These are phyloP conservation scores for Clavariopsis aquatica DNA, from an alignment of 495 filamentous ascomycete species.

Conservation along the genomic window DNA sequence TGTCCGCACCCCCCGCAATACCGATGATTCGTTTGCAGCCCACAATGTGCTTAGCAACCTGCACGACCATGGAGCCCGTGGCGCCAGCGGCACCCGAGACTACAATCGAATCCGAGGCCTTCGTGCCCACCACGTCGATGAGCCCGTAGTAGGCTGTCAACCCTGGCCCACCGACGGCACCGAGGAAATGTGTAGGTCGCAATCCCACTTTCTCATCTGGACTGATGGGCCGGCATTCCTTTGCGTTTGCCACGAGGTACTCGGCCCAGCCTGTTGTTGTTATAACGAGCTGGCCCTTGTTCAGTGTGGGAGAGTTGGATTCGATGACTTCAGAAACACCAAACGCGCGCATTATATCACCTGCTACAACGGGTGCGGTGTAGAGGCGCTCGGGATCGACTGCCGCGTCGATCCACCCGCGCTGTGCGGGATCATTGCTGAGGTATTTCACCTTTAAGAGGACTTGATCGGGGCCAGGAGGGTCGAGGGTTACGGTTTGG, in stretches of 20 bases:
- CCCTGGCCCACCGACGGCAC: conserved; percentile 53
- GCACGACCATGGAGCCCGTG: conserved; percentile 51
- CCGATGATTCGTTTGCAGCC: conserved; percentile 59
- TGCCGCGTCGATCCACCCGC: conserved; percentile 69
- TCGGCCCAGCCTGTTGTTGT: conserved; percentile 54
- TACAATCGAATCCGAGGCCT: conserved; percentile 49
- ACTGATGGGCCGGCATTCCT: conserved; percentile 40
- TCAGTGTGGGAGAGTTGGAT: conserved; percentile 45
- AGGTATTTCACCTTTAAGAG: conserved; percentile 65
- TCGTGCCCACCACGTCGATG: conserved; percentile 46
- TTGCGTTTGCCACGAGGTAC: conserved; percentile 50
- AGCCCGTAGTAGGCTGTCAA: conserved; percentile 58
- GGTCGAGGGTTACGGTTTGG: conserved; percentile 49
- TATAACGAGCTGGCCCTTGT: conserved; percentile 49
- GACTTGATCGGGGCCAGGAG: conserved; percentile 60
- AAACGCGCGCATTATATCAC: conserved; percentile 66
- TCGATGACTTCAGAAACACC: conserved; percentile 57
- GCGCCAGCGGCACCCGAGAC: conserved; percentile 54
- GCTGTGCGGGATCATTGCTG: conserved; percentile 81
- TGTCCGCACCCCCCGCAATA: conserved; percentile 66
- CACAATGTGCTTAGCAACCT: conserved; percentile 58
- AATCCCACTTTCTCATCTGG: conserved; percentile 41
- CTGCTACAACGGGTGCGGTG: conserved; percentile 64
- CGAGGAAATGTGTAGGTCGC: conserved; percentile 52
- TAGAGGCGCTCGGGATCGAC: conserved; percentile 57